These are phyloP conservation scores for Leccinellum luteum DNA, from an alignment of 768 basidiomycete genomes.

Conservation along the genomic window DNA sequence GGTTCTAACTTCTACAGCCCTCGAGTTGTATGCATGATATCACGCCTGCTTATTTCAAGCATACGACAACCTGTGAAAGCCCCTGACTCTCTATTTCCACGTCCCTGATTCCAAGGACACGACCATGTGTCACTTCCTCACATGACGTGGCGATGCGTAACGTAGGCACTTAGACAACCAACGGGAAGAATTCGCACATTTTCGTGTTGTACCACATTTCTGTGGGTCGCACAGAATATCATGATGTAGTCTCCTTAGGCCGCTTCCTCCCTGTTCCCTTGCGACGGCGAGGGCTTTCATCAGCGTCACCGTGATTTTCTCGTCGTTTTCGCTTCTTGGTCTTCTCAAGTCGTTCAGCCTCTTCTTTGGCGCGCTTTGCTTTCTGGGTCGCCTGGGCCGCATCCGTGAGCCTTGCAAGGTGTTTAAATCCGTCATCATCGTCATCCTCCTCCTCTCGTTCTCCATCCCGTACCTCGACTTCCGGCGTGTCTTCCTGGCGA, in stretches of 20 bases:
- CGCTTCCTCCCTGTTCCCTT: conserved; percentile 16
- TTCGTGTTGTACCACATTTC: background rate
- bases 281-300: conserved; percentile 3
- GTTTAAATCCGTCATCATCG: conserved; percentile 31
- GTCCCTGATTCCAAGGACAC: background rate
- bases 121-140: background rate
- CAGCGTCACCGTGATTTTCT: conserved; percentile 11
- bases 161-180: background rate
- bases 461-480: conserved; percentile 16
- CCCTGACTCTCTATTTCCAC: background rate
- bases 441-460: conserved; percentile 9
- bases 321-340: conserved; percentile 32
- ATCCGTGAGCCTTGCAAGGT: conserved; percentile 31
- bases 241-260: conserved; percentile 9
- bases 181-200: background rate
- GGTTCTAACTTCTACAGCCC: no score
- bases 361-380: conserved; percentile 26
- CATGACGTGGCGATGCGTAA: background rate
- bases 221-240: background rate
- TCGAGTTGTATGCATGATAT: no score
- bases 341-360: conserved; percentile 27
- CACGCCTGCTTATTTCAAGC: background rate
- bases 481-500: conserved; percentile 13
- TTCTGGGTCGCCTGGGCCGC: conserved; percentile 25
- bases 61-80: background rate